phyloP scores from a whole-genome alignment of 495 filamentous ascomycete genomes.

The Penicillium canescens region DNA sequence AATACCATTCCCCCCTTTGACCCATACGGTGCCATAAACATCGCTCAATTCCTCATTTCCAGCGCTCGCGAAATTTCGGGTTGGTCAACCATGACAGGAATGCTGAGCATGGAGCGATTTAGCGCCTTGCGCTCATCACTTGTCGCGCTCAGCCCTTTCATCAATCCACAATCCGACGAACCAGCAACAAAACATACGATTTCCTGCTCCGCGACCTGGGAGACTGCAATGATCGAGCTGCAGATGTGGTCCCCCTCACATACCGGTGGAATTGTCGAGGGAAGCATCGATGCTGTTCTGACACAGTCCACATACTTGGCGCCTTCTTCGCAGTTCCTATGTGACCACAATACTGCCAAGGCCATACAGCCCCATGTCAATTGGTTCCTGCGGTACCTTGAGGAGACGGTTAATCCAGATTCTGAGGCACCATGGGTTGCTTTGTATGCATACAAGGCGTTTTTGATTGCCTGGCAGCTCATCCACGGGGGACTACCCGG shows the following conservation, averaged over 20 bases:
- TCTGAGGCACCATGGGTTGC: slow-evolving; percentile 35
- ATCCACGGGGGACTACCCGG: slow-evolving; percentile 21
- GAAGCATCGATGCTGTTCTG: slow-evolving; percentile 31
- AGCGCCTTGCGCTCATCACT: slow-evolving; percentile 32
- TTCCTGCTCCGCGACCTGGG: slow-evolving; percentile 33
- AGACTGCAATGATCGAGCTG: slow-evolving; percentile 39
- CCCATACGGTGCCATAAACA: slow-evolving; percentile 39
- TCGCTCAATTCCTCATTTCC: slow-evolving; percentile 39
- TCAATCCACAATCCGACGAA: slow-evolving; percentile 13
- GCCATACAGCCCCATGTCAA: slow-evolving; percentile 34
- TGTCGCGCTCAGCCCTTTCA: slow-evolving; percentile 27
- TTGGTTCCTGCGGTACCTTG: slow-evolving; percentile 40
- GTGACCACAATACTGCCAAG: slow-evolving; percentile 23
- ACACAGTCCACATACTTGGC: slow-evolving; percentile 27
- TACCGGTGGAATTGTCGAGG: slow-evolving; percentile 33
- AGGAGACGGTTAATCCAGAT: slow-evolving; percentile 12
- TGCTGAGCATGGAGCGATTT: slow-evolving; percentile 36
- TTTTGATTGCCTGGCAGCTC: slow-evolving; percentile 41
- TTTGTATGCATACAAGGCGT: slow-evolving; percentile 40
- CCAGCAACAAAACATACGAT: neutral
- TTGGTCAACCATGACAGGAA: slow-evolving; percentile 41
- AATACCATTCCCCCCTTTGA: slow-evolving; percentile 27
- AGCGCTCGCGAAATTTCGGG: slow-evolving; percentile 39
- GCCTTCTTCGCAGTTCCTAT: slow-evolving; percentile 25
- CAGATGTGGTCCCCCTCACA: slow-evolving; percentile 40